Base-by-base conservation (phyloP, 495 filamentous ascomycete species). In the Talaromyces proteolyticus region DNA sequence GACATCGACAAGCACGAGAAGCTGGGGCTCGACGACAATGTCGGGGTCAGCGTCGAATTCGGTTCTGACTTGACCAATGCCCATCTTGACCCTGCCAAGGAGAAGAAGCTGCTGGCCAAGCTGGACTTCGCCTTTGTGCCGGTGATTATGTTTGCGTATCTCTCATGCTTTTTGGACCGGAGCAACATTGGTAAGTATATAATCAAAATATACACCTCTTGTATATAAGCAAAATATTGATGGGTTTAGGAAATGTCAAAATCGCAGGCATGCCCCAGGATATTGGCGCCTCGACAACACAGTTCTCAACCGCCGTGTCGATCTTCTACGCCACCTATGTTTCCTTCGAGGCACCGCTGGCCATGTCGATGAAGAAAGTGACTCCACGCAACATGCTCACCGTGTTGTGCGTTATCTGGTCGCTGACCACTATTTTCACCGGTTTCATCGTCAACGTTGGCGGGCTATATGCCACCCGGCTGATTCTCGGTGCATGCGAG, bases 401-500 rank as follows among this genome's bases (percentile, higher is more conserved):
- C 0, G 63, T 57, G 0, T 53, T 73, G 0, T 69, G 62, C 23
- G 59, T 78, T 41, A 59, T 76, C 0, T 82, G 77, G 77, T 76
- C 73, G 0, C 57, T 79, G 6, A 64, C 76, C 3, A 78, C 78
- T 0, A 66, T 77, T 8, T 76, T 76, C 46, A 73, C 78, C 0
- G 79, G 76, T 6, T 77, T 80, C 41, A 65, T 78, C 5, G 55
- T 70, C 14, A 74, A 62, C 42, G 70, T 77, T 20, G 70, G 57
- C 6, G 62, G 72, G 21, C 62, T 82, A 11, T 69, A 77, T 44
- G 81, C 76, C 10, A 75, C 72, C n/a, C 72, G 84, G 12, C 57
- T 88, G 6, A 70, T 88, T 40, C 67, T 88, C 0, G 85, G 85
- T 3, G 70, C 67, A 1, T 76, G 80, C 29, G 85, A 87, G 61